Conservation (phyloP, 148 eudicot genomes). For the Rhododendron mucronatum region DNA sequence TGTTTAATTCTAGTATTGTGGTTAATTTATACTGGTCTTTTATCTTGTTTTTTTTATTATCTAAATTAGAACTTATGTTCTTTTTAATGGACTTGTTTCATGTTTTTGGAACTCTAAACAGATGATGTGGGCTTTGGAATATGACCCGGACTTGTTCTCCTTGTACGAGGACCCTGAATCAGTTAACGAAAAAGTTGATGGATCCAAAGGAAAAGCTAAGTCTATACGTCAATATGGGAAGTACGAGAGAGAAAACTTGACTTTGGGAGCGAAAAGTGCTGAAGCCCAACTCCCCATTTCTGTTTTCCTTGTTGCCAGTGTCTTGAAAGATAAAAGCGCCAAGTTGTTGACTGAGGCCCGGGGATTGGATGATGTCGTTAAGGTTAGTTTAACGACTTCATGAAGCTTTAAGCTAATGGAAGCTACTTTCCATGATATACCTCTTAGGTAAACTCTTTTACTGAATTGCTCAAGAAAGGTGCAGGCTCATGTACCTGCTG, state of each 20-base stretch:
- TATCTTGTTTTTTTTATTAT: not conserved
- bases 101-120: conserved; percentile 20
- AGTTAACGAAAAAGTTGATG: conserved; percentile 37
- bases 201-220: conserved; percentile 57
- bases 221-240: conserved; percentile 74
- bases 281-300: conserved; percentile 73
- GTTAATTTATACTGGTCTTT: not conserved
- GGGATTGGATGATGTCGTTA: conserved; percentile 86
- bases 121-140: conserved; percentile 99
- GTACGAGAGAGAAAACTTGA: conserved; percentile 75
- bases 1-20: not conserved
- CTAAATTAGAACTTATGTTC: not conserved
- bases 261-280: conserved; percentile 41
- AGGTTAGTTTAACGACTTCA: conserved; percentile 38
- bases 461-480: not conserved
- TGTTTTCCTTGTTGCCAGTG: conserved; percentile 85
- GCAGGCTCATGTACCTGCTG: not conserved
- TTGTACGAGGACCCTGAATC: conserved; percentile 59
- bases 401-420: not conserved
- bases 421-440: not conserved
- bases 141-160: conserved; percentile 65
- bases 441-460: not conserved
- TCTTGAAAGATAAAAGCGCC: conserved; percentile 73
- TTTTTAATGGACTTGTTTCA: not conserved
- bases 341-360: conserved; percentile 76